Base-by-base conservation (phyloP, 805 yeast genomes). In the Sporopachydermia quercuum region DNA sequence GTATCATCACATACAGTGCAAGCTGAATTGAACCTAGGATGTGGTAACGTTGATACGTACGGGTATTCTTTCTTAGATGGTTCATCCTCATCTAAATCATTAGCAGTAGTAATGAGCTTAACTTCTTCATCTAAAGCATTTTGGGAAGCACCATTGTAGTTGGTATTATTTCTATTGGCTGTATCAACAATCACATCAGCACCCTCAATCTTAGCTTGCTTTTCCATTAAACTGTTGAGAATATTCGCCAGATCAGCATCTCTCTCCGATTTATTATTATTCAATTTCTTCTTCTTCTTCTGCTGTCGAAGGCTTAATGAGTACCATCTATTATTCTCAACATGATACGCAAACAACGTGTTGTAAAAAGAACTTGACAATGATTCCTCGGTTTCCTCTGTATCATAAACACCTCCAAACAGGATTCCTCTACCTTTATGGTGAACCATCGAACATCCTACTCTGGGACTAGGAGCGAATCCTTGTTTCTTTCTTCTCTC, bases 351-450 rank as follows among this genome's bases (percentile, higher is more conserved):
- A 50, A 74, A 75, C 38, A 89, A 58, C 44, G 77, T 76, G 55
- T 87, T 86, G 61, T 71, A 89, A 56, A 87, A 89, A 37, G 72
- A 74, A 1, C 95, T 84, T 37, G 81, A 89, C 44, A 89, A 61
- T 40, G 81, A 73, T 58, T 91, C 97, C 56, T 89, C 97, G 11
- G 95, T 89, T 58, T 89, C 98, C 49, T 87, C 95, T 45, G 71
- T 82, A 57, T 89, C 97, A 51, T 73, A 87, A 11, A 91, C 98
- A 50, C 97, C 97, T 33, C 97, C 97, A 62, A 89, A 91, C 53
- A 87, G 51, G 5, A 89, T 70, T 42, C 96, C 96, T 62, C 96
- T 75, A 43, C 93, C 93, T 50, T 83, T 81, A 58, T 89, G 97
- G 47, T 68, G 68, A 5, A 77, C 86, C 78, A 89, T 73, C 3